phyloP scores from a whole-genome alignment of 495 filamentous ascomycete genomes.

The Penicillium paxilli region DNA sequence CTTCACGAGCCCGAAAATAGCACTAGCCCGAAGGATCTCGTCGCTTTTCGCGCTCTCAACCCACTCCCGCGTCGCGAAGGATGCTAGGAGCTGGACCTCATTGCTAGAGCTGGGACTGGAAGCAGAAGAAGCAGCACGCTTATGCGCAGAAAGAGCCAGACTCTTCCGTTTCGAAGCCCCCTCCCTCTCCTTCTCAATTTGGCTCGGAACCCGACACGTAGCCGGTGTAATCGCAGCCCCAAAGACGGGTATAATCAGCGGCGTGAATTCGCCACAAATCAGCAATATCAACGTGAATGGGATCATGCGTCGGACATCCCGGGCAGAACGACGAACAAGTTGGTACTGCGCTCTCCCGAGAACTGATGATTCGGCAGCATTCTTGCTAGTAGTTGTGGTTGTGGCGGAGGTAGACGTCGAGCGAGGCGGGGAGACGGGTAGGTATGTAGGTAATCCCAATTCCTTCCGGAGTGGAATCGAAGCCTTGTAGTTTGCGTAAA shows the following conservation, averaged over 20 bases:
- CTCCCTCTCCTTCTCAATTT: slow-evolving; percentile 58
- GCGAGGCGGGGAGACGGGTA: slow-evolving; percentile 36
- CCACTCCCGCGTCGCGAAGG: too few species aligned
- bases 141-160: slow-evolving; percentile 23
- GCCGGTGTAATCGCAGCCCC: slow-evolving; percentile 69
- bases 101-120: too few species aligned
- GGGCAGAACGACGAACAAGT: slow-evolving; percentile 59
- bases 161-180: slow-evolving; percentile 45
- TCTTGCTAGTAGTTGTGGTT: not conserved
- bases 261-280: slow-evolving; percentile 82
- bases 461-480: slow-evolving; percentile 33
- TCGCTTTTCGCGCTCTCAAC: slow-evolving; percentile 15
- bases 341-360: slow-evolving; percentile 64
- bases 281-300: slow-evolving; percentile 71
- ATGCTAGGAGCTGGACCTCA: too few species aligned
- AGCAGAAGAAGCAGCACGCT: not conserved
- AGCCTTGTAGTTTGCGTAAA: slow-evolving; percentile 56
- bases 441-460: slow-evolving; percentile 29
- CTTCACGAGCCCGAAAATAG: slow-evolving; percentile 45
- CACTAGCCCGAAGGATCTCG: slow-evolving; percentile 44
- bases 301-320: slow-evolving; percentile 74
- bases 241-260: slow-evolving; percentile 68
- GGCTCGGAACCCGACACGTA: slow-evolving; percentile 77
- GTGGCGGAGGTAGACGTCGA: too few species aligned
- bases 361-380: not conserved